phyloP scores from a whole-genome alignment of 1,284 basidiomycete genomes.

The Anthracocystis walkeri region DNA sequence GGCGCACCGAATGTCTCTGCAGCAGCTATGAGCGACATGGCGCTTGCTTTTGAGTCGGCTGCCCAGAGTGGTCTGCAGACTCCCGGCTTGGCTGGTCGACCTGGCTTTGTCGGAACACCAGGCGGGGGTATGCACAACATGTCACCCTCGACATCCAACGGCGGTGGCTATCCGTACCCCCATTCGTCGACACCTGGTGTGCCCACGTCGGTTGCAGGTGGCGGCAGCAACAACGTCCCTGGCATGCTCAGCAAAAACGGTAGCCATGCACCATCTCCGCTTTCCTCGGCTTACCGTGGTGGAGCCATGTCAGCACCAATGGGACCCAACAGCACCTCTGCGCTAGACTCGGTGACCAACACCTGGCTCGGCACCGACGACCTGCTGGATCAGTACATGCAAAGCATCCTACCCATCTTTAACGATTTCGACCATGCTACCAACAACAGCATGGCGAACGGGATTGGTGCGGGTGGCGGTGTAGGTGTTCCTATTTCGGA shows the following conservation, averaged over 20 bases:
- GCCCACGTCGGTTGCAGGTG: not conserved
- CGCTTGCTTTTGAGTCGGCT: slow-evolving; percentile 45
- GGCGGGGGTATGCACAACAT: slow-evolving; percentile 3
- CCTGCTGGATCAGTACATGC: slow-evolving; percentile 49
- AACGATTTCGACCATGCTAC: slow-evolving; percentile 51
- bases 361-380: slow-evolving; percentile 51
- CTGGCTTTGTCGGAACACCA: slow-evolving; percentile 16
- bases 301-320: slow-evolving; percentile 1
- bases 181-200: slow-evolving; percentile 15
- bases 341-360: slow-evolving; percentile 32
- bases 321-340: slow-evolving; percentile 11
- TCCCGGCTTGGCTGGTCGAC: slow-evolving; percentile 20
- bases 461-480: slow-evolving; percentile 38
- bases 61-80: slow-evolving; percentile 32
- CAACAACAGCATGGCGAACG: slow-evolving; percentile 37
- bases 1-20: slow-evolving; percentile 11
- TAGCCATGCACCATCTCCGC: slow-evolving; percentile 14
- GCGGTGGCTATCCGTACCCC: slow-evolving; percentile 6
- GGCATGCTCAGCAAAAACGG: slow-evolving; percentile 22
- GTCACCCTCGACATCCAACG: slow-evolving; percentile 13
- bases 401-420: slow-evolving; percentile 51
- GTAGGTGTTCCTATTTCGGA: slow-evolving; percentile 48
- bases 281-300: slow-evolving; percentile 28
- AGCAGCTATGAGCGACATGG: slow-evolving; percentile 44
- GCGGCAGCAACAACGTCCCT: slow-evolving; percentile 1